Percentiles rank a stretch among this genome's conserved stretches.
These are phyloP conservation scores for Geotrichum candidum DNA, from an alignment of 1,139 yeast genomes.

Conservation along the genomic window DNA sequence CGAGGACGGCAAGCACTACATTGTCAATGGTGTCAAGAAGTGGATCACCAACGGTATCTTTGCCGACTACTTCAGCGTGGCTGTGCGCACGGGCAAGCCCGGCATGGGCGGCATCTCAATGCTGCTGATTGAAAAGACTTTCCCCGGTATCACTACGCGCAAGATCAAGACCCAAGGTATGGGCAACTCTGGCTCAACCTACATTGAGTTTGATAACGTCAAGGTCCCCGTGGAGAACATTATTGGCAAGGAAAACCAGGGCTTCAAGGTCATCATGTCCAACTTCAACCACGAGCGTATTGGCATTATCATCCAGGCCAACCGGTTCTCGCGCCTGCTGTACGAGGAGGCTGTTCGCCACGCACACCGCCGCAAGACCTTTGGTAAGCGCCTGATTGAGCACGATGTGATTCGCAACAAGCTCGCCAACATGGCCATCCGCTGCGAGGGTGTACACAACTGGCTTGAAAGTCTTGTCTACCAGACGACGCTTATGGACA, in stretches of 20 bases:
- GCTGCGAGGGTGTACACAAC: conserved; percentile 37
- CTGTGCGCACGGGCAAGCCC: conserved; percentile 42
- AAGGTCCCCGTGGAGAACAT: conserved; percentile 43
- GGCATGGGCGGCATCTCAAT: conserved; percentile 42
- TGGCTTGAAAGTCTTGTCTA: conserved; percentile 37
- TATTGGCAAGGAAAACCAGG: conserved; percentile 40
- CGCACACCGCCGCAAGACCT: conserved; percentile 41
- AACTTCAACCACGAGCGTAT: conserved; percentile 44
- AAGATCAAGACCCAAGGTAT: conserved; percentile 40
- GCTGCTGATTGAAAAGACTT: conserved; percentile 37
- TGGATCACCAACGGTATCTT: conserved; percentile 44
- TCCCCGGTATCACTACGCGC: conserved; percentile 38
- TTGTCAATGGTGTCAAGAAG: conserved; percentile 42
- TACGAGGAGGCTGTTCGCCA: conserved; percentile 41
- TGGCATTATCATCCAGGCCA: conserved; percentile 40
- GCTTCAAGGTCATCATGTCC: conserved; percentile 42
- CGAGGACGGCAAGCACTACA: conserved; percentile 39
- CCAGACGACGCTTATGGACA: conserved; percentile 36
- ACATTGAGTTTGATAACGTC: conserved; percentile 41
- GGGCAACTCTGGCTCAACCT: conserved; percentile 39
- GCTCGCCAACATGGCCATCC: conserved; percentile 41
- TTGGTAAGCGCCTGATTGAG: conserved; percentile 39
- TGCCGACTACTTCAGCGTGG: conserved; percentile 42
- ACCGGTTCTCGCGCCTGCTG: conserved; percentile 39
- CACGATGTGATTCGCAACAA: conserved; percentile 42